Evolutionary conservation across 2,329 filamentous ascomycete species (phyloP).

Genomic region (Colletotrichum acutatum): DNA sequence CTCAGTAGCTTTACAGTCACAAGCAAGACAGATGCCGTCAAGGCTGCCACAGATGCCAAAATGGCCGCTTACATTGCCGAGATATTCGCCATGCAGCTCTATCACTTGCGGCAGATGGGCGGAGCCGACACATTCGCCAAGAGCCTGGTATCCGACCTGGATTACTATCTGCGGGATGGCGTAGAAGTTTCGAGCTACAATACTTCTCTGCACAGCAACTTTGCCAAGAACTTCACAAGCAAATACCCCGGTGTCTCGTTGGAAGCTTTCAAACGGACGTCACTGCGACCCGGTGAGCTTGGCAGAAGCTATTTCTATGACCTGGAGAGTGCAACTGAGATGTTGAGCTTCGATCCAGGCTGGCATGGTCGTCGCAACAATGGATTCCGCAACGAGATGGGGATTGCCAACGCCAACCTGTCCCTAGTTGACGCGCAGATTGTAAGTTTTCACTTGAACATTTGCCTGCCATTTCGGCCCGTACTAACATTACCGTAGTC

Average conservation of each 20-base stretch:
- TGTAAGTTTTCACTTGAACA: conserved; percentile 57
- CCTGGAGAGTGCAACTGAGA: conserved; percentile 76
- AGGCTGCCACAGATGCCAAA: conserved; percentile 71
- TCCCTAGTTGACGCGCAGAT: conserved; percentile 94
- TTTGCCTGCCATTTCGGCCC: neutral
- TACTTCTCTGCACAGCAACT: conserved; percentile 83
- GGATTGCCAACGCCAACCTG: conserved; percentile 88
- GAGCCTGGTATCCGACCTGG: conserved; percentile 77
- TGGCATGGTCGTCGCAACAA: conserved; percentile 78
- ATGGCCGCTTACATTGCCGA: conserved; percentile 88
- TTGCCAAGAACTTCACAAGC: conserved; percentile 84
- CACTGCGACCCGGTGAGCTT: conserved; percentile 71
- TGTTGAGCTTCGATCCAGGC: conserved; percentile 80
- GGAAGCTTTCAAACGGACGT: conserved; percentile 83
- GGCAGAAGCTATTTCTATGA: conserved; percentile 89
- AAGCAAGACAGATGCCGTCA: conserved; percentile 64
- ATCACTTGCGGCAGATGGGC: conserved; percentile 82
- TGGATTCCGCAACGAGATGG: conserved; percentile 86
- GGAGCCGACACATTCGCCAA: conserved; percentile 74
- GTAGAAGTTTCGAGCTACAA: conserved; percentile 87
- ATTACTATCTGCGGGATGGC: conserved; percentile 83
- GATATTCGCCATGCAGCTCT: conserved; percentile 90
- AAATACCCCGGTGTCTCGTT: conserved; percentile 80
- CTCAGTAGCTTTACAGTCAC: conserved; percentile 64
- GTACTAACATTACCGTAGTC: conserved; percentile 59